These are phyloP conservation scores for Myxozyma mucilagina DNA, from an alignment of 805 yeast genomes.

Conservation along the genomic window DNA sequence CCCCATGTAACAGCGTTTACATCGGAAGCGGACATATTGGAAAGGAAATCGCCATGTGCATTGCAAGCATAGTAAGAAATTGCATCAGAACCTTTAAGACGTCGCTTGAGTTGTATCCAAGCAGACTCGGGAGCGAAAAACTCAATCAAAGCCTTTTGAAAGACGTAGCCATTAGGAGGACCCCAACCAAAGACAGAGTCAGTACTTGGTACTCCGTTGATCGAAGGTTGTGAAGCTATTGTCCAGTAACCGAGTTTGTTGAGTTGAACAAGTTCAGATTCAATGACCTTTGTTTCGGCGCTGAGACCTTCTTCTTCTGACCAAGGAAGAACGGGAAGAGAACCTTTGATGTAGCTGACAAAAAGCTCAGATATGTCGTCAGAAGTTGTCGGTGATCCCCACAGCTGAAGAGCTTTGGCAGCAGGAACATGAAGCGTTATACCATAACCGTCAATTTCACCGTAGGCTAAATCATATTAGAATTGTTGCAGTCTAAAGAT, in stretches of 20 bases:
- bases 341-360: slow-evolving; percentile 68
- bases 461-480: slow-evolving; percentile 82
- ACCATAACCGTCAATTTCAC: slow-evolving; percentile 97
- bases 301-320: slow-evolving; percentile 73
- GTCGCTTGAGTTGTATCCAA: slow-evolving; percentile 65
- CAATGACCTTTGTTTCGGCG: slow-evolving; percentile 89
- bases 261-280: slow-evolving; percentile 80
- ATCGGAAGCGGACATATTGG: slow-evolving; percentile 55
- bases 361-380: slow-evolving; percentile 65
- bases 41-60: slow-evolving; percentile 54
- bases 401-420: slow-evolving; percentile 73
- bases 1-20: slow-evolving; percentile 91
- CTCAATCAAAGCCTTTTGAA: slow-evolving; percentile 93
- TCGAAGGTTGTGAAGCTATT: slow-evolving; percentile 94
- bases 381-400: slow-evolving; percentile 76
- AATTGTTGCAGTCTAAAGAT: background rate
- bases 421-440: slow-evolving; percentile 74
- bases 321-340: slow-evolving; percentile 81
- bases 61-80: slow-evolving; percentile 79
- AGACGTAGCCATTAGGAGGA: slow-evolving; percentile 81
- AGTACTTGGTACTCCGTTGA: slow-evolving; percentile 71
- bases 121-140: slow-evolving; percentile 71
- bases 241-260: slow-evolving; percentile 74
- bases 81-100: slow-evolving; percentile 49
- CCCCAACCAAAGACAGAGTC: slow-evolving; percentile 98